Evolutionary conservation across 495 filamentous ascomycete species (phyloP).

Genomic region (Trichoderma virens): DNA sequence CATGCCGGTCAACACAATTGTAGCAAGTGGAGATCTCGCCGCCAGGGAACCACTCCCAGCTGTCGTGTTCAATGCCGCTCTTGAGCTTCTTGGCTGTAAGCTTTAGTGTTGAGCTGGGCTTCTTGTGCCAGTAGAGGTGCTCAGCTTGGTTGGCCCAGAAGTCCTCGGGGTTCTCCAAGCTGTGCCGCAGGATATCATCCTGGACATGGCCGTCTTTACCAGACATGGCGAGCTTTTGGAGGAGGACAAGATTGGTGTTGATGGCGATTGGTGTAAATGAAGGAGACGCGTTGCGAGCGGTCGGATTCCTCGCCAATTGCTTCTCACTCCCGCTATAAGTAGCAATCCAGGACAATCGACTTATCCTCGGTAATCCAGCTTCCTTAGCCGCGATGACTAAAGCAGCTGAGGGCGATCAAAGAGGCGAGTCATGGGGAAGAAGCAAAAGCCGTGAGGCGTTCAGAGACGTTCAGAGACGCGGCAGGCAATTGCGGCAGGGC

Average conservation of each 20-base stretch:
- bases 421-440: neutral
- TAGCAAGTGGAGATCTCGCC: constrained; percentile 85
- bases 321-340: neutral
- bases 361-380: neutral
- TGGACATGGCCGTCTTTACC: constrained; percentile 28
- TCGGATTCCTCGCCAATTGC: neutral
- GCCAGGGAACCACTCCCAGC: constrained; percentile 85
- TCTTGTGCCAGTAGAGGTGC: constrained; percentile 72
- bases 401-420: neutral
- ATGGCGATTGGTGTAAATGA: neutral
- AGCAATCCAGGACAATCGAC: neutral
- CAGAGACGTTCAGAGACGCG: neutral
- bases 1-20: constrained; percentile 87
- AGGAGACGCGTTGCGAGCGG: neutral
- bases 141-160: constrained; percentile 76
- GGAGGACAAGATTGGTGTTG: no score
- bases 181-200: constrained; percentile 44
- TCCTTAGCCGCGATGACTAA: neutral
- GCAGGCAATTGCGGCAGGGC: neutral
- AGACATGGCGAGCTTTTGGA: constrained; percentile 13
- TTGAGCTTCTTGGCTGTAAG: constrained; percentile 34
- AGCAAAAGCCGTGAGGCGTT: neutral
- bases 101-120: constrained; percentile 44
- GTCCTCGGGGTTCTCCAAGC: constrained; percentile 51
- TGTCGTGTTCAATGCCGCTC: constrained; percentile 33